Percentiles rank a stretch among this genome's conserved stretches.
phyloP scores from a whole-genome alignment of 1,139 yeast genomes.

The Candida smagusa region DNA sequence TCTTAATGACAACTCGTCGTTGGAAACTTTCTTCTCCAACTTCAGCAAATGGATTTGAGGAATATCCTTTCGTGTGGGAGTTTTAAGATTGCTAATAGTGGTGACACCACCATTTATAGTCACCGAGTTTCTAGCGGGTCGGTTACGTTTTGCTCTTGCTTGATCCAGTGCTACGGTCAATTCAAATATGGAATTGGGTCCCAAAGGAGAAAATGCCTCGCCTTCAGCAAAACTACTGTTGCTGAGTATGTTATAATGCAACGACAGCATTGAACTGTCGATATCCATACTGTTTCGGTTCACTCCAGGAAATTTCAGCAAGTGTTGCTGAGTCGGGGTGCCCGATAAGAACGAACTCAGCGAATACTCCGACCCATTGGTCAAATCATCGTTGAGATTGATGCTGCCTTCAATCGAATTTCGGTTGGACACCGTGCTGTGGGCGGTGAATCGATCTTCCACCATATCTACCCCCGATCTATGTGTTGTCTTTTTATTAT shows the following conservation, averaged over 20 bases:
- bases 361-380: slow-evolving; percentile 26
- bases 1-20: slow-evolving; percentile 40
- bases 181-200: slow-evolving; percentile 77
- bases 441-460: too few species aligned
- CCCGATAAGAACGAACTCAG: slow-evolving; percentile 14
- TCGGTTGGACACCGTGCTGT: slow-evolving; percentile 10
- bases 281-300: slow-evolving; percentile 36
- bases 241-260: slow-evolving; percentile 25
- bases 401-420: slow-evolving; percentile 30
- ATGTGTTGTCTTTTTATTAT: too few species aligned
- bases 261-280: slow-evolving; percentile 33
- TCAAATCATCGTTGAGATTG: slow-evolving; percentile 39
- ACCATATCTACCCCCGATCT: too few species aligned
- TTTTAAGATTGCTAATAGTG: slow-evolving; percentile 44
- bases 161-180: slow-evolving; percentile 59
- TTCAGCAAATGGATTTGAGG: slow-evolving; percentile 77
- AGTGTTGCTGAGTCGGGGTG: slow-evolving; percentile 12
- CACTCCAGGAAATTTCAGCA: slow-evolving; percentile 19
- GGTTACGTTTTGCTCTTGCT: slow-evolving; percentile 33
- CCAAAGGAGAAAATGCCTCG: slow-evolving; percentile 56
- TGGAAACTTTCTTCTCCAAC: slow-evolving; percentile 46
- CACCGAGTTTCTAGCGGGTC: slow-evolving; percentile 32
- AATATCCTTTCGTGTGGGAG: slow-evolving; percentile 80
- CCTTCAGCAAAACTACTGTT: slow-evolving; percentile 14
- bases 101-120: slow-evolving; percentile 42